Base-by-base conservation (phyloP, 176 grass and related monocot species). In the Carex littledalei region DNA sequence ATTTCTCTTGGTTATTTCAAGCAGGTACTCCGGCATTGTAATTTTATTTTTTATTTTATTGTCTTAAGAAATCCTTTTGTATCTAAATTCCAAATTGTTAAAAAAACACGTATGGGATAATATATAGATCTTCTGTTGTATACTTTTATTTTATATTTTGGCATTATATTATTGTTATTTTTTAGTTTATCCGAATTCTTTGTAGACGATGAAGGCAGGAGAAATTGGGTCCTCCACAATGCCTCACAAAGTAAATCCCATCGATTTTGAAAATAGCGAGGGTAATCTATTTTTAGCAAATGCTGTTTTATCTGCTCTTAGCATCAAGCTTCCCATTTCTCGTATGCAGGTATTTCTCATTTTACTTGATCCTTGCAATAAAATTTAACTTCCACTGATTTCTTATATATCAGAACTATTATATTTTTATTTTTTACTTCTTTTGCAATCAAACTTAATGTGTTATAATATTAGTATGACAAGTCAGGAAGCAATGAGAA, bases 181-280 rank as follows among this genome's bases (percentile, higher is more conserved):
- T 12, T 58, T 13, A 24, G 67, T 79, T 50, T 50, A 37, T 72
- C 69, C 13, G 17, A 63, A 65, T 39, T 85, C 50, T 89, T 71
- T 89, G 39, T 87, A 99, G 97, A 89, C 94, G 86, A 84, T 90
- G 41, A 99, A 99, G 85, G 88, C 87, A 67, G 97, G 93, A 79
- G 97, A 99, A 86, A 87, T 99, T 78, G 97, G 97, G 88, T 95
- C 93, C 35, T 99, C 97, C 65, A 99, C 93, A 15, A 99, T 99
- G 97, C 97, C 93, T 86, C 96, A 98, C 84, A 98, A 98, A 92
- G 89, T 99, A 67, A 98, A 98, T 85, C 93, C 96, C 49, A 99
- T 99, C 20, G 89, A 99, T 94, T 99, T 99, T 88, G 97, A 99
- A 90, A 99, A 99, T 49, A 99, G 97, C 29, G 96, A 98, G 45